phyloP scores from a whole-genome alignment of 352 stramenopile species.

The Phytophthora foliorum region DNA sequence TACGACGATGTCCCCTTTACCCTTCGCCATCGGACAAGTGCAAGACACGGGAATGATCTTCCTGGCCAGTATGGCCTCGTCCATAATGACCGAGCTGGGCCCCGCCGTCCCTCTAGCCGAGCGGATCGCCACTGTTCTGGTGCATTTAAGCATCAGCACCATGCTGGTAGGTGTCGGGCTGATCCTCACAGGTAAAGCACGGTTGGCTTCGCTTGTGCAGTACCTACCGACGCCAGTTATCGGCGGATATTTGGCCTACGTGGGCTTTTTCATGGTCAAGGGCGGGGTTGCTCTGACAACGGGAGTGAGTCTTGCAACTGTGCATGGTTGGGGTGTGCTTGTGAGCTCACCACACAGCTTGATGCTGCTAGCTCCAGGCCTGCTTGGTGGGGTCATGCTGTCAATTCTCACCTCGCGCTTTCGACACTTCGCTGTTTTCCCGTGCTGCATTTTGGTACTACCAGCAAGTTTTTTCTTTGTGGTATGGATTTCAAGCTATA shows the following conservation, averaged over 20 bases:
- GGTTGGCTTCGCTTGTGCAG: conserved; percentile 95
- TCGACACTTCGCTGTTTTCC: conserved; percentile 75
- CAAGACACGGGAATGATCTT: conserved; percentile 98
- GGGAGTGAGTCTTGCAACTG: conserved; percentile 70
- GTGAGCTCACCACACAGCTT: conserved; percentile 59
- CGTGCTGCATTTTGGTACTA: conserved; percentile 58
- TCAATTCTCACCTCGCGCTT: conserved; percentile 75
- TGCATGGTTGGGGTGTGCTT: conserved; percentile 76
- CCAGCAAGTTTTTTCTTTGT: conserved; percentile 89
- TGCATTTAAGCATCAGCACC: conserved; percentile 94
- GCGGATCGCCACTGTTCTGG: conserved; percentile 92
- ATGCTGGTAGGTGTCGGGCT: conserved; percentile 92
- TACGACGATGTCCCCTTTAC: conserved; percentile 89
- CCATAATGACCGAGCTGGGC: conserved; percentile 85
- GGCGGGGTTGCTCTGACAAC: conserved; percentile 92
- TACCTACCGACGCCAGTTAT: conserved; percentile 96
- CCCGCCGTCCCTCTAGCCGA: conserved; percentile 59
- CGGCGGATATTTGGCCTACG: conserved; percentile 96
- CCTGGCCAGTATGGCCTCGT: conserved; percentile 93
- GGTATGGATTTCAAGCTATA: conserved; percentile 74
- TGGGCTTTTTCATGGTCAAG: conserved; percentile 97
- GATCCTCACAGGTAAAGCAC: conserved; percentile 90
- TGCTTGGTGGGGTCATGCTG: conserved; percentile 79
- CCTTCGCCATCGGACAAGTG: conserved; percentile 97
- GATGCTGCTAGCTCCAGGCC: conserved; percentile 80